Conservation (phyloP, 169 alveolate genomes). For the Eimeria falciformis region DNA sequence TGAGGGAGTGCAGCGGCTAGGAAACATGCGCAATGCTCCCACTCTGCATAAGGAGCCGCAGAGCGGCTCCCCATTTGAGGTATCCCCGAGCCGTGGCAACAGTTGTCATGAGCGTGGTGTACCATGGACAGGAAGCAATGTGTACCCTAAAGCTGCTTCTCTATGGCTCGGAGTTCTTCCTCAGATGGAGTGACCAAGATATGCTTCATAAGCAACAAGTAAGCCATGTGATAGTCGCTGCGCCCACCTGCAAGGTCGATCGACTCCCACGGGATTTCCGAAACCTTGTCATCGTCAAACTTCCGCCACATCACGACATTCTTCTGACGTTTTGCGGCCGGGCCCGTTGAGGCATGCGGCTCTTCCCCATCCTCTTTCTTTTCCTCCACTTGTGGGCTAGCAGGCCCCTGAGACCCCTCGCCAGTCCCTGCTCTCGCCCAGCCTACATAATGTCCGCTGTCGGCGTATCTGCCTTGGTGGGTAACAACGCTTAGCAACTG, state of each 20-base stretch:
- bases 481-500: constrained; percentile 95
- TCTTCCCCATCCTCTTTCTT: constrained; percentile 16
- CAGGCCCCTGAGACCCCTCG: neutral
- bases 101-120: too few relatives aligned
- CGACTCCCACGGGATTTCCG: constrained; percentile 86
- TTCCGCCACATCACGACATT: constrained; percentile 85
- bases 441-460: constrained; percentile 98
- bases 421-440: constrained; percentile 88
- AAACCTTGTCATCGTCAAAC: constrained; percentile 92
- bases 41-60: too few relatives aligned
- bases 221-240: constrained; percentile 93
- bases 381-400: neutral
- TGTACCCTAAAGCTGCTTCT: constrained; percentile 8
- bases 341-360: neutral
- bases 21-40: neutral
- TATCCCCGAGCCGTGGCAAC: neutral
- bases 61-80: neutral
- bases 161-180: constrained; percentile 78
- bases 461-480: constrained; percentile 98
- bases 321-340: constrained; percentile 33
- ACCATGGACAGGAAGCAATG: too few relatives aligned
- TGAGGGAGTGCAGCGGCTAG: neutral
- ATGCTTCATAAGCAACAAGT: constrained; percentile 86
- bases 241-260: constrained; percentile 93
- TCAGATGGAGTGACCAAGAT: constrained; percentile 76